Evolutionary conservation across 2,329 filamentous ascomycete species (phyloP), one percentile per base, ranked within the genome.

Genomic region (Fusarium falciforme): DNA sequence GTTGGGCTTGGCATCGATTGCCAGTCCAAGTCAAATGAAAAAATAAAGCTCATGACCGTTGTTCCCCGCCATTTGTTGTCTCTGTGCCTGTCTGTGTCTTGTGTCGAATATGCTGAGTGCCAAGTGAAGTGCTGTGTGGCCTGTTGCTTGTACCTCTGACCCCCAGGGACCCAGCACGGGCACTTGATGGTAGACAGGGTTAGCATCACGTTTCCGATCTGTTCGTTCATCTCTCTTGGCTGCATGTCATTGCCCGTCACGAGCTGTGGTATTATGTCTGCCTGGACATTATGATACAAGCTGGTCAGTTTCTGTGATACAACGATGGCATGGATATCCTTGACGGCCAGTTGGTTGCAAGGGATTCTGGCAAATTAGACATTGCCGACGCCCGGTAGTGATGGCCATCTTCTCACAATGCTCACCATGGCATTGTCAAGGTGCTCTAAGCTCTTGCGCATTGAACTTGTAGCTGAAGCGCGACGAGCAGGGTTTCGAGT

Each of bases 21-120:
- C 71, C 70, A 73, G 77, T 76, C 66, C 66, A 74, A 74, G 74
- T 77, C 77, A 81, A 65, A 81, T 81, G 77, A 80, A 80, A 81
- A 72, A 81, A 81, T 80, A 81, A 80, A 81, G 79, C 79, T 79
- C 79, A 81, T 79, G 79, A 80, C 76, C 80, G 73, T 79, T 81
- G 77, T 79, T 76, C 78, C 79, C 79, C 78, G 73, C 74, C 70
- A 76, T 71, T 33, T 2, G n/a, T 42, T 22, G 40, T 65, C 42
- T 47, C 38, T 55, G 20, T 38, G 22, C 20, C 35, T 36, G 7
- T 63, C 5, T 29, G 22, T 47, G 25, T 31, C 8, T 11, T 31
- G 14, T 4, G 9, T 22, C 29, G 27, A 49, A 11, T 35, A 20
- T 40, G 38, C 12, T 25, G 16, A 9, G 12, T 57, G 33, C 17